phyloP scores from a whole-genome alignment of 2,329 filamentous ascomycete genomes.

The Penicillium verrucosum region DNA sequence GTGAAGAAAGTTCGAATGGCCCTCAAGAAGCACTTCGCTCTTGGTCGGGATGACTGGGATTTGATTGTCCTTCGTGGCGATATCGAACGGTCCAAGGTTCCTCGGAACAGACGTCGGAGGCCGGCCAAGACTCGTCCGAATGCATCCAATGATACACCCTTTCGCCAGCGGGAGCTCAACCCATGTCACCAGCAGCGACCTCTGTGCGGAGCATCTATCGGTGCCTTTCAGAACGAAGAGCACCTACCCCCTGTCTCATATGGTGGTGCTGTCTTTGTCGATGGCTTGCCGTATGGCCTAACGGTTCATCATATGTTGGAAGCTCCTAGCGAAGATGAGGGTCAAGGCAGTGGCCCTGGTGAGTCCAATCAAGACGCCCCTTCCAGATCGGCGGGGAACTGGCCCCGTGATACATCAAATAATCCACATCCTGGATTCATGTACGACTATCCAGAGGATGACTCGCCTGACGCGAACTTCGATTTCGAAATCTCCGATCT shows the following conservation, averaged over 20 bases:
- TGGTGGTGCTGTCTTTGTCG: slow-evolving; percentile 80
- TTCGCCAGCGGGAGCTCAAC: slow-evolving; percentile 50
- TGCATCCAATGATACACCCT: slow-evolving; percentile 26
- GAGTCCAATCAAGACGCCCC: slow-evolving; percentile 36
- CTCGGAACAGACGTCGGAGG: slow-evolving; percentile 40
- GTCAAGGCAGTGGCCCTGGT: slow-evolving; percentile 48
- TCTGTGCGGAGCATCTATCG: slow-evolving; percentile 84
- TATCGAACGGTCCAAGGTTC: slow-evolving; percentile 54
- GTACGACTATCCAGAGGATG: slow-evolving; percentile 40
- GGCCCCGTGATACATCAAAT: slow-evolving; percentile 23
- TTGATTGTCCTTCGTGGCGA: slow-evolving; percentile 61
- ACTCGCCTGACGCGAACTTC: slow-evolving; percentile 37
- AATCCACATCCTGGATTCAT: slow-evolving; percentile 32
- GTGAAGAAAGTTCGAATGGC: slow-evolving; percentile 56
- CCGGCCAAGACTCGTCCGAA: slow-evolving; percentile 32
- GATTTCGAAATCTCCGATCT: slow-evolving; percentile 55
- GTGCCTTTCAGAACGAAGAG: slow-evolving; percentile 78
- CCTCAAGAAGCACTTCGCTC: slow-evolving; percentile 56
- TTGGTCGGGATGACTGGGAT: slow-evolving; percentile 55
- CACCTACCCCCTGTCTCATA: slow-evolving; percentile 90
- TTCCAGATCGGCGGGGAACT: slow-evolving; percentile 47
- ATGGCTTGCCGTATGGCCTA: slow-evolving; percentile 85
- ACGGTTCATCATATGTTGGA: slow-evolving; percentile 97
- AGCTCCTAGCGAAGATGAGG: slow-evolving; percentile 54
- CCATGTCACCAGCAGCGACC: slow-evolving; percentile 75